These are phyloP conservation scores for Sicyos edulis DNA, from an alignment of 306 rosid genomes.

Conservation along the genomic window DNA sequence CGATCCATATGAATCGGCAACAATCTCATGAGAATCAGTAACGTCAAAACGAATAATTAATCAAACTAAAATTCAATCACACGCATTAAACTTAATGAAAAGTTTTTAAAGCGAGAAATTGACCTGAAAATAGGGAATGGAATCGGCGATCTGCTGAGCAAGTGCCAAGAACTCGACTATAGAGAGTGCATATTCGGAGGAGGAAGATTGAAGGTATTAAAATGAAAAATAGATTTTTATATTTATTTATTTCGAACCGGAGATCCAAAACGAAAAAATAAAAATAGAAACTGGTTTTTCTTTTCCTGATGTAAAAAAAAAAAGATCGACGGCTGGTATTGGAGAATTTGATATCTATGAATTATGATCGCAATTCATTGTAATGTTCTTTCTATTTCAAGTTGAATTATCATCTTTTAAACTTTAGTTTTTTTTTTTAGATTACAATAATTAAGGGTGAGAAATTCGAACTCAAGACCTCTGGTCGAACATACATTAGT, in stretches of 20 bases:
- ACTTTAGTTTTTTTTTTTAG: too few species aligned
- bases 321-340: conserved; percentile 14
- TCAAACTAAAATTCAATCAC: neutral
- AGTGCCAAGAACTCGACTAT: neutral
- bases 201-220: neutral
- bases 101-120: neutral
- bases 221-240: neutral
- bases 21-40: conserved; percentile 10
- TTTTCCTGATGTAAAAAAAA: neutral
- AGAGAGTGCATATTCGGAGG: neutral
- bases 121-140: conserved; percentile 13
- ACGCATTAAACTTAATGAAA: neutral
- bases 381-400: too few species aligned
- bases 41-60: neutral
- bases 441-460: too few species aligned
- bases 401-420: neutral
- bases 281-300: neutral
- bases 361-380: neutral
- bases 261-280: neutral
- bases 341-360: neutral
- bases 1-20: conserved; percentile 13
- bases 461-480: too few species aligned
- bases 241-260: neutral
- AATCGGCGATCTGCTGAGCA: conserved; percentile 21
- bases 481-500: too few species aligned